Conservation (phyloP, 495 filamentous ascomycete species). For the Talaromyces adpressus region DNA sequence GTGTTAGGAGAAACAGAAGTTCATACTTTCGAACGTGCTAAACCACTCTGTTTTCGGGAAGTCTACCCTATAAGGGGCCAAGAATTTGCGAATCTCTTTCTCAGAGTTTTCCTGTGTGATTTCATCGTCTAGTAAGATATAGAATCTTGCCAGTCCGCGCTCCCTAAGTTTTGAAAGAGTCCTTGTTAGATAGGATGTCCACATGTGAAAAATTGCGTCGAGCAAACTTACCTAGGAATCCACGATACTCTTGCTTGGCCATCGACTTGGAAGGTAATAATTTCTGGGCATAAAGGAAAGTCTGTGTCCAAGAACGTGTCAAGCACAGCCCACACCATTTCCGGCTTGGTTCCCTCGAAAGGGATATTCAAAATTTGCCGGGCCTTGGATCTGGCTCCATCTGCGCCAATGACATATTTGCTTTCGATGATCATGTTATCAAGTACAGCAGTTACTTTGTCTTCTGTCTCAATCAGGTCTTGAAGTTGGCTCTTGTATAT, state of each 20-base stretch:
- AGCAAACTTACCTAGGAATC: not conserved
- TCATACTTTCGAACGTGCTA: constrained; percentile 5
- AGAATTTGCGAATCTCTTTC: not conserved
- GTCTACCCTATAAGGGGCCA: constrained; percentile 1
- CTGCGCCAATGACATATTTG: not conserved
- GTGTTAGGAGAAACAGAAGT: not conserved
- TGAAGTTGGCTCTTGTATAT: not conserved
- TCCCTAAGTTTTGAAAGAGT: not conserved
- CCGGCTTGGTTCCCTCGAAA: constrained; percentile 3
- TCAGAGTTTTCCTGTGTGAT: not conserved
- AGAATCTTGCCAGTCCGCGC: not conserved
- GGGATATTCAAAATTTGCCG: not conserved
- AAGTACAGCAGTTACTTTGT: not conserved
- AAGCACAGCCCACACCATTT: constrained; percentile 3
- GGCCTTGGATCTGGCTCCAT: not conserved
- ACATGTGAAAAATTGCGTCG: not conserved
- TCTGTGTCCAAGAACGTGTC: not conserved
- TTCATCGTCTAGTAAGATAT: constrained; percentile 1
- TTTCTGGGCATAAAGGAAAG: not conserved
- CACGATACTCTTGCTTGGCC: not conserved
- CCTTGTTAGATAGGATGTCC: not conserved
- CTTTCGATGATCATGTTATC: not conserved
- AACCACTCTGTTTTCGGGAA: constrained; percentile 1
- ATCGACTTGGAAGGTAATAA: constrained; percentile 1
- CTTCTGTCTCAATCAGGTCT: not conserved